Evolutionary conservation across 225 moss, liverwort and hornwort genomes (phyloP), one percentile per base, ranked within the genome.

Genomic region (Pseudoscleropodium purum): DNA sequence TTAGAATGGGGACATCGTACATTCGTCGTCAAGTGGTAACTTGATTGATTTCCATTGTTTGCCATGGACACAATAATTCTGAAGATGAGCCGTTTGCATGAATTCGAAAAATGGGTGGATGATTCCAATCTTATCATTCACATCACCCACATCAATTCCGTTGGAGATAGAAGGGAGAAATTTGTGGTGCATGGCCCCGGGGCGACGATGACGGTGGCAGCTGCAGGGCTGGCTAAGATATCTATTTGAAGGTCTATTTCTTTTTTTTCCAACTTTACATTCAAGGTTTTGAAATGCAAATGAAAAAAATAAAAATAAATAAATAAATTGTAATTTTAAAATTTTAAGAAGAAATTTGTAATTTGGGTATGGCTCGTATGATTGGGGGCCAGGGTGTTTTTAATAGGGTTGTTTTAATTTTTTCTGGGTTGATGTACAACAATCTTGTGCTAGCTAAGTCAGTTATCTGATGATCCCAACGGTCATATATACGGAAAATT

Each of bases 401-500:
- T 4, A 54, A 15, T 17, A 54, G 16, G 54, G 16, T 16, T 54
- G 15, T 54, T 54, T 54, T 5, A 16, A 61, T 7, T 75, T 75
- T 75, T 87, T 34, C 34, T 39, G 84, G 41, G 80, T 63, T 41
- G 62, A 75, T 9, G 88, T 88, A 92, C 90, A 9, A 90, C 90
- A n/a, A 66, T 37, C 7, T 43, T 37, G n/a, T 0, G 0, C 59
- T 73, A 75, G 2, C 52, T 51, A 57, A 20, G 14, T 14, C 14
- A 54, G 54, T 17, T 54, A 81, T 59, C 25, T 61, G 60, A 61
- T 39, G 14, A 92, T 92, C 92, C 82, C 70, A 92, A 92, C 88
- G 56, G 90, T 77, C 90, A 85, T 47, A 3, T 17, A 47, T 92
- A 88, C 82, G 88, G 92, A 92, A 88, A 88, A n/a, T 76, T 64